These are phyloP conservation scores for Volvox africanus DNA, from an alignment of 139 green algal species.

Conservation along the genomic window DNA sequence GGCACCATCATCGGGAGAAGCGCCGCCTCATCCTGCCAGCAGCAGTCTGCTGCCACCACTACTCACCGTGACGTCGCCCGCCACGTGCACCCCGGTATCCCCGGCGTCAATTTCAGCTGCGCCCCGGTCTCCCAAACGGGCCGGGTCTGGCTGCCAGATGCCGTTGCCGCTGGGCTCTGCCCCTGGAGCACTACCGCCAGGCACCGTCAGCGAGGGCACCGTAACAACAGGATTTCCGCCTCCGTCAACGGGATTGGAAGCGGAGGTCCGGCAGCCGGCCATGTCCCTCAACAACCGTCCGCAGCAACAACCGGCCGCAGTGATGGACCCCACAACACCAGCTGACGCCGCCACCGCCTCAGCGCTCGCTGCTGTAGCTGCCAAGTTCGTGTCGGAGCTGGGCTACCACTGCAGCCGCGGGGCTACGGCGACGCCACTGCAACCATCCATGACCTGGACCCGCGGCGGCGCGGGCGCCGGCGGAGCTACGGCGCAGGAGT, in stretches of 20 bases:
- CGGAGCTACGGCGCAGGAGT: background rate
- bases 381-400: constrained; percentile 12
- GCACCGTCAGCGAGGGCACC: background rate
- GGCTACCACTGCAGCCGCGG: background rate
- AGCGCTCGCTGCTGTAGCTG: background rate
- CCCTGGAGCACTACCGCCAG: background rate
- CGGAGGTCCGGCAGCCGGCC: background rate
- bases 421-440: background rate
- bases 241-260: background rate
- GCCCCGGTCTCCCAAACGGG: no score
- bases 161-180: background rate
- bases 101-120: background rate
- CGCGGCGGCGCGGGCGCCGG: background rate
- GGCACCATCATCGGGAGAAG: background rate
- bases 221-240: background rate
- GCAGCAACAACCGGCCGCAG: background rate
- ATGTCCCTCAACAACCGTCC: background rate
- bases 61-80: background rate
- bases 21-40: background rate
- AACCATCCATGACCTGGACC: background rate
- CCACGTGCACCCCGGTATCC: background rate
- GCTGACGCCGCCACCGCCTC: background rate
- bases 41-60: background rate
- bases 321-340: background rate
- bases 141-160: background rate